phyloP scores from a whole-genome alignment of 2,329 filamentous ascomycete species.

The Cladosporium velox region DNA sequence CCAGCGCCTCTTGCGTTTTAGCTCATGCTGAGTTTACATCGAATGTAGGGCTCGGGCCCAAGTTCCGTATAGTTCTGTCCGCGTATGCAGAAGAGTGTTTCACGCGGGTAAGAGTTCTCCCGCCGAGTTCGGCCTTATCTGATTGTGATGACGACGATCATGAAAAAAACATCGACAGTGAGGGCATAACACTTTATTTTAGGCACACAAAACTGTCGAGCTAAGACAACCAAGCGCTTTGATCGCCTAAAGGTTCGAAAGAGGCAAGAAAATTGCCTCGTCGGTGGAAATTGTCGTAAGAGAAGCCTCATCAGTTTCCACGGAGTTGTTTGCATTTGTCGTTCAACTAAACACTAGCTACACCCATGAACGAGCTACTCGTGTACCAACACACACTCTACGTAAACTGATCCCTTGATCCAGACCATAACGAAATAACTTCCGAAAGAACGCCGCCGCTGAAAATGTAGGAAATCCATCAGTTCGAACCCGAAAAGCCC shows the following conservation, averaged over 20 bases:
- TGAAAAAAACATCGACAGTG: neutral
- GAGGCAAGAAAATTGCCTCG: neutral
- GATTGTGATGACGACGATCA: neutral
- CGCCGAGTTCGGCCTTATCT: conserved; percentile 4
- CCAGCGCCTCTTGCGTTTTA: neutral
- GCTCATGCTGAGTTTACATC: neutral
- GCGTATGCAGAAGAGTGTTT: neutral
- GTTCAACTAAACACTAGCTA: neutral
- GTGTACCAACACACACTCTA: neutral
- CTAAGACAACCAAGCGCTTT: neutral
- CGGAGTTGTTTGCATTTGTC: neutral
- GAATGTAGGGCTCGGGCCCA: neutral
- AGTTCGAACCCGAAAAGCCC: neutral
- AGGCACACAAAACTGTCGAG: neutral
- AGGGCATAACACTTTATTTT: neutral
- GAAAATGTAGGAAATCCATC: neutral
- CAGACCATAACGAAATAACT: neutral
- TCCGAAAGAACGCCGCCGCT: neutral
- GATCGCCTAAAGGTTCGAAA: neutral
- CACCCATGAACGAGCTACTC: neutral
- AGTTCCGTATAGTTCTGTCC: neutral
- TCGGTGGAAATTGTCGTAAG: too few relatives aligned
- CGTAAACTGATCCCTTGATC: neutral
- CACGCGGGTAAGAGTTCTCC: neutral
- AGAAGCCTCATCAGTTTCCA: neutral